A percentile compares a stretch with the other conserved stretches of the same genome.
Conservation (phyloP, 306 rosid species). For the barrel medic (Medicago truncatula) region MtrunA17r5.0-ANR NC_053046.1:13892001-13892500, state of each 20-base stretch:
- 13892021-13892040: not conserved
- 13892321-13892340: conserved; percentile 39
- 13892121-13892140: conserved; percentile 21
- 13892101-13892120: conserved; percentile 25
- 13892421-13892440: conserved; percentile 51
- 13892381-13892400: conserved; percentile 58
- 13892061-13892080: conserved; percentile 26
- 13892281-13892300: conserved; percentile 47
- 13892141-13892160: conserved; percentile 62
- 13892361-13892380: conserved; percentile 58
- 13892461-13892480: conserved; percentile 42
- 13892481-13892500: conserved; percentile 53
- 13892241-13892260: conserved; percentile 26
- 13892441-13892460: conserved; percentile 47
- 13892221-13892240: conserved; percentile 42
- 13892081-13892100: conserved; percentile 36
- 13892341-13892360: conserved; percentile 70
- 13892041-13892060: conserved; percentile 18
- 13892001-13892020: not conserved
- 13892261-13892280: conserved; percentile 44
- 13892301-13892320: conserved; percentile 42
- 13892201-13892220: conserved; percentile 30
- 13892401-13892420: conserved; percentile 48
- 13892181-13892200: conserved; percentile 40
- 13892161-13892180: conserved; percentile 64